Percentiles rank a stretch among this genome's conserved stretches.
phyloP scores from a whole-genome alignment of 805 yeast species.

The Candida khao-thaluensis region DNA sequence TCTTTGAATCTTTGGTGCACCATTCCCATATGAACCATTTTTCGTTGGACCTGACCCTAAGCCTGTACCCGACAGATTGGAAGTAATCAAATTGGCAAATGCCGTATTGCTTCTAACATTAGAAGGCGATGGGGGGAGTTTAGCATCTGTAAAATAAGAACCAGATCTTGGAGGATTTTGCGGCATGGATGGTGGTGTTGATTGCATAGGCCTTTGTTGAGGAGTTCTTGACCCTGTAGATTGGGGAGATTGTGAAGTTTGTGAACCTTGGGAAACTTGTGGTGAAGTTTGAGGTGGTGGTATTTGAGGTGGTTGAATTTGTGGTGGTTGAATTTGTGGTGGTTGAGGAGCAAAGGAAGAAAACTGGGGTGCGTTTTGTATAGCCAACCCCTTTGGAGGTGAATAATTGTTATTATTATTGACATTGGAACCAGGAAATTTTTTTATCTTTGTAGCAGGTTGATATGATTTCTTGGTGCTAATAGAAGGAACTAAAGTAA shows the following conservation, averaged over 20 bases:
- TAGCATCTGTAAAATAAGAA: constrained; percentile 3
- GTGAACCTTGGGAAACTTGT: background rate
- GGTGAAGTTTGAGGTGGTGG: constrained; percentile 4
- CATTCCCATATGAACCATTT: too few relatives aligned
- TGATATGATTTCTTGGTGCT: constrained; percentile 29
- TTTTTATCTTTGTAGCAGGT: constrained; percentile 35
- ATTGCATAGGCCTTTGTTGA: constrained; percentile 3
- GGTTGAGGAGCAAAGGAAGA: background rate
- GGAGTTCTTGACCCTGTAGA: constrained; percentile 2
- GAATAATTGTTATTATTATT: constrained; percentile 8
- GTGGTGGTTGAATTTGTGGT: background rate
- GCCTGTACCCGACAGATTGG: too few relatives aligned
- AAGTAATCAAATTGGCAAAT: constrained; percentile 4
- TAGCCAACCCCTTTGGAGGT: constrained; percentile 13
- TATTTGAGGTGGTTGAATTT: background rate
- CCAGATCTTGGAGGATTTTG: constrained; percentile 1
- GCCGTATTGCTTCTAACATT: constrained; percentile 9
- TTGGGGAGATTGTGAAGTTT: background rate
- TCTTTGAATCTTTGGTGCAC: constrained; percentile 3
- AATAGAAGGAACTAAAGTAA: constrained; percentile 31
- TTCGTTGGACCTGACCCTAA: too few relatives aligned
- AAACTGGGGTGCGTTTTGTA: constrained; percentile 5
- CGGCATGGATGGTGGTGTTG: background rate
- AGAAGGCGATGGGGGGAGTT: constrained; percentile 4
- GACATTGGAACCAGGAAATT: constrained; percentile 15